Conservation (phyloP, 345 rosid species). For the Toxicodendron radicans region DNA sequence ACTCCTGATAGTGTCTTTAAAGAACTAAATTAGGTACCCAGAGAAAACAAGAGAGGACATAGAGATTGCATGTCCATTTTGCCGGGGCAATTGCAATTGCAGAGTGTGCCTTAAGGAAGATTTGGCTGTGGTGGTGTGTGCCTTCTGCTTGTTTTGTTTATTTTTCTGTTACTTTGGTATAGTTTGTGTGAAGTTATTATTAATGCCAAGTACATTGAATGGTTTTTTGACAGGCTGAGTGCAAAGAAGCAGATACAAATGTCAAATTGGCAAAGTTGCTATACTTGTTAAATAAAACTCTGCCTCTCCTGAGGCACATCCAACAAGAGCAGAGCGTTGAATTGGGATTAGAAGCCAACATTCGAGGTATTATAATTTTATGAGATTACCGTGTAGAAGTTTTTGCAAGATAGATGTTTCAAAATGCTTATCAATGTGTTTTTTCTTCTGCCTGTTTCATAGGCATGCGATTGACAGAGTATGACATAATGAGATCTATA, state of each 20-base stretch:
- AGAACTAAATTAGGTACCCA: conserved; percentile 46
- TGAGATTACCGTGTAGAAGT: neutral
- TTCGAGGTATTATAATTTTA: conserved; percentile 33
- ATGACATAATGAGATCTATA: conserved; percentile 26
- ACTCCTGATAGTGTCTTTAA: conserved; percentile 20
- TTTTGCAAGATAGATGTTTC: conserved; percentile 15
- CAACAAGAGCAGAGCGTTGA: conserved; percentile 49
- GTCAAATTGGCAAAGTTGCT: conserved; percentile 39
- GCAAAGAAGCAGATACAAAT: conserved; percentile 28
- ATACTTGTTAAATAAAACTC: conserved; percentile 41
- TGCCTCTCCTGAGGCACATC: conserved; percentile 47
- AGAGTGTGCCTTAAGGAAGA: conserved; percentile 49
- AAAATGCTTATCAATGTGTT: conserved; percentile 9
- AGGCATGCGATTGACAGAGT: conserved; percentile 43
- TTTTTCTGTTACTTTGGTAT: conserved; percentile 12
- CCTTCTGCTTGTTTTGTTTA: conserved; percentile 4
- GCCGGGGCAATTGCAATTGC: conserved; percentile 54
- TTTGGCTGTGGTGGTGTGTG: conserved; percentile 31
- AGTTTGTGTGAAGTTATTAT: neutral
- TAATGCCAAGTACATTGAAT: conserved; percentile 17
- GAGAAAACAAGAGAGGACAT: conserved; percentile 41
- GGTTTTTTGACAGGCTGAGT: conserved; percentile 30
- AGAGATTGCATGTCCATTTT: conserved; percentile 52
- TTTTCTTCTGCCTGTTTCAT: conserved; percentile 11
- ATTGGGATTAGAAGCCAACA: conserved; percentile 36